Conservation (phyloP, 179 eudicot species). For the Vitellaria paradoxa region DNA sequence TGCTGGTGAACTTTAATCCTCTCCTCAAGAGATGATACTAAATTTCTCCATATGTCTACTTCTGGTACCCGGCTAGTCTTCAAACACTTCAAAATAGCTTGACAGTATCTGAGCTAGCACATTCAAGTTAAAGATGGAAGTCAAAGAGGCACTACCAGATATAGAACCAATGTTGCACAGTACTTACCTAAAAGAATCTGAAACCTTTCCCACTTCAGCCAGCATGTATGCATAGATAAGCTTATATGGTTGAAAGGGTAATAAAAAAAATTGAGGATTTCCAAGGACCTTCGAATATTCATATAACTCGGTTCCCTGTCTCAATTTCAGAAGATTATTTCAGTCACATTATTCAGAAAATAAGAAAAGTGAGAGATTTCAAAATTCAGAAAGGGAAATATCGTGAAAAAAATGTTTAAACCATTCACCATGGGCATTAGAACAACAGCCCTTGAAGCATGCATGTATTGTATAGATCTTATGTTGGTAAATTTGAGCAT, state of each 20-base stretch:
- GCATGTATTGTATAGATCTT: background rate
- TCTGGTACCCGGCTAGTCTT: slow-evolving; percentile 70
- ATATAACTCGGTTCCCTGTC: slow-evolving; percentile 89
- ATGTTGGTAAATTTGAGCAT: background rate
- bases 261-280: slow-evolving; percentile 77
- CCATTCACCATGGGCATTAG: background rate
- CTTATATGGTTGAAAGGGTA: slow-evolving; percentile 88
- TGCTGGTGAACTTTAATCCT: slow-evolving; percentile 81
- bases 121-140: slow-evolving; percentile 15
- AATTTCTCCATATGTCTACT: slow-evolving; percentile 54
- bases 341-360: background rate
- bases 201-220: slow-evolving; percentile 91
- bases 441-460: background rate
- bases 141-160: slow-evolving; percentile 1
- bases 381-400: background rate
- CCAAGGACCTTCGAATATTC: slow-evolving; percentile 91
- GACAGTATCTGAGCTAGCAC: slow-evolving; percentile 63
- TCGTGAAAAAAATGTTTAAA: no score
- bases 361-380: background rate
- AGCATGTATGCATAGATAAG: slow-evolving; percentile 92
- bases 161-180: background rate
- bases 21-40: slow-evolving; percentile 70
- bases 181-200: slow-evolving; percentile 83
- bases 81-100: slow-evolving; percentile 60
- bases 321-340: background rate